Evolutionary conservation across 257 asterid genomes (phyloP).

Genomic region (Misopates orontium): DNA sequence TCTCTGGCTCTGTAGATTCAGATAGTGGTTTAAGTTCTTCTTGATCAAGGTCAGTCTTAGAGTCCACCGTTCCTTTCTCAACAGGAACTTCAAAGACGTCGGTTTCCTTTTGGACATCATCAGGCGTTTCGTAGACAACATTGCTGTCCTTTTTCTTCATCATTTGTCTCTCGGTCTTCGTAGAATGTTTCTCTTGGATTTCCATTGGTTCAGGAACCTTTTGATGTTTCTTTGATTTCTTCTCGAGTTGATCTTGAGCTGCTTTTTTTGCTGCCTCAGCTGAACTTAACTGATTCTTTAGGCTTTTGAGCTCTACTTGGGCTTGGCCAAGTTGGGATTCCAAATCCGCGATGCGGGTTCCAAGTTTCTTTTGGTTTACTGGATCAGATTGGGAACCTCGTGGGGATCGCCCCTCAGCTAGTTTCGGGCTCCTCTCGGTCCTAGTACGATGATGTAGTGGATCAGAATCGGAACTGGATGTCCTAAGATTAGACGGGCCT

Average conservation of each 20-base stretch:
- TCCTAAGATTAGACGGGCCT: conserved; percentile 52
- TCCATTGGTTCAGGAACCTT: conserved; percentile 28
- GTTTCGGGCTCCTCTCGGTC: conserved; percentile 63
- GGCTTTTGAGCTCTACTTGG: conserved; percentile 69
- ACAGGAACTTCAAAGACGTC: conserved; percentile 76
- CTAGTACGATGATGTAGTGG: conserved; percentile 50
- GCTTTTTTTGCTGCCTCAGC: conserved; percentile 66
- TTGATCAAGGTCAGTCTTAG: conserved; percentile 37
- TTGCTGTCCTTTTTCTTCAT: conserved; percentile 25
- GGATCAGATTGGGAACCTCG: conserved; percentile 55
- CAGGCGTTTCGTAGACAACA: conserved; percentile 30
- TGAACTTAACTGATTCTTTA: conserved; percentile 65
- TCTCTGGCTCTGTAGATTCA: conserved; percentile 33
- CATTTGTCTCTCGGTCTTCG: conserved; percentile 30
- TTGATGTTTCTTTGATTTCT: conserved; percentile 51
- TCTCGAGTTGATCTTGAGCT: conserved; percentile 67
- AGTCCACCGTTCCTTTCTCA: conserved; percentile 41
- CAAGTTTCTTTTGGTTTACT: conserved; percentile 68
- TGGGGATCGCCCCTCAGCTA: conserved; percentile 58
- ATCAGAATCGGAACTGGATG: conserved; percentile 73
- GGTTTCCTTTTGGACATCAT: conserved; percentile 54
- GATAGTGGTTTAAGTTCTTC: conserved; percentile 35
- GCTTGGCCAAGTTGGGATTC: conserved; percentile 95
- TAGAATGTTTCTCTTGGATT: conserved; percentile 34
- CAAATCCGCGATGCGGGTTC: conserved; percentile 77